phyloP scores from a whole-genome alignment of 805 yeast species.

The Peterozyma toletana region DNA sequence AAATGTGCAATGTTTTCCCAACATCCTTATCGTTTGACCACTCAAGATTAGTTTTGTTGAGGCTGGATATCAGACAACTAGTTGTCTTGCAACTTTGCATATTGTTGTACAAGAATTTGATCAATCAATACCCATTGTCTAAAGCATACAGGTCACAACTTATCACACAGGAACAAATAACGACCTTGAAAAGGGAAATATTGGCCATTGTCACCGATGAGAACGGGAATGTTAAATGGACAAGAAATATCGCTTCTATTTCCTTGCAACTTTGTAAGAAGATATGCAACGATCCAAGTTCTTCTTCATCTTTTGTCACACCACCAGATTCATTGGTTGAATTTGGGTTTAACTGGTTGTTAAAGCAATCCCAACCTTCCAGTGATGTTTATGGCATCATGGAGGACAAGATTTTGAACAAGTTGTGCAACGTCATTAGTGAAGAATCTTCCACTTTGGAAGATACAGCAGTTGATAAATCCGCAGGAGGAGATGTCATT shows the following conservation, averaged over 20 bases:
- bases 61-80: slow-evolving; percentile 82
- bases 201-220: slow-evolving; percentile 77
- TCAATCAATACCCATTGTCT: slow-evolving; percentile 24
- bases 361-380: slow-evolving; percentile 79
- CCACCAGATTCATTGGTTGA: slow-evolving; percentile 36
- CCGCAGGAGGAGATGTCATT: slow-evolving; percentile 11
- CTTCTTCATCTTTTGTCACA: slow-evolving; percentile 16
- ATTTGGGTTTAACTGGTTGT: slow-evolving; percentile 71
- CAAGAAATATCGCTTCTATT: slow-evolving; percentile 67
- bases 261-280: slow-evolving; percentile 58
- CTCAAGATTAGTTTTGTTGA: slow-evolving; percentile 63
- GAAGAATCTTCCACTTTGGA: slow-evolving; percentile 4
- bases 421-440: slow-evolving; percentile 25
- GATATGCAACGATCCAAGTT: slow-evolving; percentile 7
- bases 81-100: slow-evolving; percentile 74
- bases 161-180: slow-evolving; percentile 28
- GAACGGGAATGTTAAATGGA: slow-evolving; percentile 86
- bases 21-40: slow-evolving; percentile 80
- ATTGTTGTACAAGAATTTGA: slow-evolving; percentile 65
- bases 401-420: slow-evolving; percentile 59
- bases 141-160: slow-evolving; percentile 27
- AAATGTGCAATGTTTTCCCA: slow-evolving; percentile 79
- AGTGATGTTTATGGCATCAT: slow-evolving; percentile 70
- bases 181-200: slow-evolving; percentile 59
- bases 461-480: slow-evolving; percentile 1